phyloP scores from a whole-genome alignment of 768 basidiomycete genomes.

The Boletus edulis region DNA sequence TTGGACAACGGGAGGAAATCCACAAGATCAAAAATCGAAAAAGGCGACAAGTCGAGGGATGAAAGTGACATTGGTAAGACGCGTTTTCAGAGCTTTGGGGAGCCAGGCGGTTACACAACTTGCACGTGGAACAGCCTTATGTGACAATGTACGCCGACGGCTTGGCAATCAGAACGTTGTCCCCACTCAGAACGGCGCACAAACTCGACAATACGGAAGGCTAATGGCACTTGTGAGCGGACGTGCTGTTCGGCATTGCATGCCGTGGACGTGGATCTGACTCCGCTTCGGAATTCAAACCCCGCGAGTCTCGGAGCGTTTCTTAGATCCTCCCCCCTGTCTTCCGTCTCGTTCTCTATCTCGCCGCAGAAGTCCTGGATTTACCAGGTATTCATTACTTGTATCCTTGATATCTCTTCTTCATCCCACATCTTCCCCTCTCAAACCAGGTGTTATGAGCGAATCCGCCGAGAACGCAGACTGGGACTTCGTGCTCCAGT shows the following conservation, averaged over 20 bases:
- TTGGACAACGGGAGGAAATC: conserved; percentile 86
- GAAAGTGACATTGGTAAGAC: conserved; percentile 11
- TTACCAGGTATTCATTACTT: background rate
- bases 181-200: no score
- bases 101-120: background rate
- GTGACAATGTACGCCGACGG: background rate
- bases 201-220: no score
- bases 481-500: conserved; percentile 65
- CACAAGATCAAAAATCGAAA: conserved; percentile 58
- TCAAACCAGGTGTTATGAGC: conserved; percentile 16
- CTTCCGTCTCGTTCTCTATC: background rate
- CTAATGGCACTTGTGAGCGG: no score
- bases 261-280: conserved; percentile 6
- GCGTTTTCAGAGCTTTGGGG: background rate
- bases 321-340: conserved; percentile 22
- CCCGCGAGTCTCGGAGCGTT: conserved; percentile 9
- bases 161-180: background rate
- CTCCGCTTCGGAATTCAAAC: conserved; percentile 18
- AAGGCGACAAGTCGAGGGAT: conserved; percentile 11
- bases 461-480: conserved; percentile 43
- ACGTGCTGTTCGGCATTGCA: conserved; percentile 5
- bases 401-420: background rate
- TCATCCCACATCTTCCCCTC: background rate
- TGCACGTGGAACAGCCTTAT: background rate
- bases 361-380: conserved; percentile 1